Evolutionary conservation across 2,329 filamentous ascomycete species (phyloP).

Genomic region (Mycosphaerella sp.): DNA sequence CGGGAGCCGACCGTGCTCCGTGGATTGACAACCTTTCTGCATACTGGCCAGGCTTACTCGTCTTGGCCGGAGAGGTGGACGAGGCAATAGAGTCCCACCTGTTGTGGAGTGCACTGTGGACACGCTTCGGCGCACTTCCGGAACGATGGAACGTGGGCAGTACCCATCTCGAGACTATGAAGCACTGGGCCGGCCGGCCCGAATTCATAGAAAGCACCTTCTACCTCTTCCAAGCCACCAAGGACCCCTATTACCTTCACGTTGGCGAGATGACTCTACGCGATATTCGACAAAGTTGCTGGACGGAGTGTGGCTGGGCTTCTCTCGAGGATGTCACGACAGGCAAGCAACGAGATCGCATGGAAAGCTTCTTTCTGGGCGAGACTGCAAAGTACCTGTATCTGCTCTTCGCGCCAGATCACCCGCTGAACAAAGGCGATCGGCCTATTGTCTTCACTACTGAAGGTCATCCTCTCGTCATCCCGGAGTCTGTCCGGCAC

Average conservation of each 20-base stretch:
- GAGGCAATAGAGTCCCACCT: slow-evolving; percentile 87
- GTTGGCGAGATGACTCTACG: slow-evolving; percentile 91
- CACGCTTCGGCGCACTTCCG: slow-evolving; percentile 84
- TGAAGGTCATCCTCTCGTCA: slow-evolving; percentile 86
- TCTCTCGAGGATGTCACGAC: slow-evolving; percentile 57
- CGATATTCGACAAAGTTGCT: slow-evolving; percentile 83
- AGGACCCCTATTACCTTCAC: slow-evolving; percentile 93
- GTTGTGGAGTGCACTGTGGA: slow-evolving; percentile 90
- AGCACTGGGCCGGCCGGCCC: slow-evolving; percentile 92
- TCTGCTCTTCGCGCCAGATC: slow-evolving; percentile 75
- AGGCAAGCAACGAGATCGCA: slow-evolving; percentile 86
- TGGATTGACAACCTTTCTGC: slow-evolving; percentile 97
- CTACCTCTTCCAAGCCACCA: slow-evolving; percentile 87
- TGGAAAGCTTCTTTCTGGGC: slow-evolving; percentile 98
- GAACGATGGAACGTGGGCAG: slow-evolving; percentile 70
- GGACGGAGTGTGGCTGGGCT: slow-evolving; percentile 88
- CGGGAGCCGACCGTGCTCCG: slow-evolving; percentile 78
- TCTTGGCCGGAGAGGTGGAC: slow-evolving; percentile 80
- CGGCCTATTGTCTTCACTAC: slow-evolving; percentile 89
- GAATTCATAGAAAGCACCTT: slow-evolving; percentile 98
- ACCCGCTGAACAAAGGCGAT: slow-evolving; percentile 83
- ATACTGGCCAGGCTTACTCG: slow-evolving; percentile 85
- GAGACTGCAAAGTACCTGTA: slow-evolving; percentile 97
- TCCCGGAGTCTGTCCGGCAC: slow-evolving; percentile 38
- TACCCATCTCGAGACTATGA: slow-evolving; percentile 74